phyloP scores from a whole-genome alignment of 768 basidiomycete genomes.

The Rhizopogon roseolus region DNA sequence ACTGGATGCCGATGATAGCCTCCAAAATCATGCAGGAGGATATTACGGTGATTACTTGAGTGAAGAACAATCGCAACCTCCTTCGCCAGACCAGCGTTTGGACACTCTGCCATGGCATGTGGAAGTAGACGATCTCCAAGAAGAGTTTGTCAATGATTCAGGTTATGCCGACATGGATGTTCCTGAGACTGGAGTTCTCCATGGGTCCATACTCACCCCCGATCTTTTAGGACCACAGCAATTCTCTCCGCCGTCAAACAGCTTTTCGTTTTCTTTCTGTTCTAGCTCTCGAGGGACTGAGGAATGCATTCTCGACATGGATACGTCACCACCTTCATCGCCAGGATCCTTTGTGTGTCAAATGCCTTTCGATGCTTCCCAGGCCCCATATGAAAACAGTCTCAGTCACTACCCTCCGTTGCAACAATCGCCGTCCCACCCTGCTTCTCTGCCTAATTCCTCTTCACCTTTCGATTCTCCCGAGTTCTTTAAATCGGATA shows the following conservation, averaged over 20 bases:
- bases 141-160: background rate
- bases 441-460: background rate
- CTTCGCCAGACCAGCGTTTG: background rate
- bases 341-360: background rate
- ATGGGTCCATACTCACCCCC: background rate
- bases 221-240: background rate
- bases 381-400: background rate
- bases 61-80: background rate
- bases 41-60: background rate
- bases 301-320: constrained; percentile 15
- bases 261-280: constrained; percentile 12
- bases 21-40: background rate
- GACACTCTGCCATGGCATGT: background rate
- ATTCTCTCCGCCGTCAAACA: constrained; percentile 12
- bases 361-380: background rate
- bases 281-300: constrained; percentile 10
- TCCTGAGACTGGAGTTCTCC: background rate
- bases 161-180: background rate
- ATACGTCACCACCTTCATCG: constrained; percentile 15
- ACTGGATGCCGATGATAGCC: background rate
- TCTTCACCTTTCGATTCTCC: background rate
- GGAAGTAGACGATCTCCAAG: background rate
- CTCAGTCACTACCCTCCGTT: too few species aligned
- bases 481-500: background rate
- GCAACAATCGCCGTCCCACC: background rate